Evolutionary conservation across 2,329 filamentous ascomycete species (phyloP), one percentile per base, ranked within the genome.

Genomic region (Talaromyces sp.): DNA sequence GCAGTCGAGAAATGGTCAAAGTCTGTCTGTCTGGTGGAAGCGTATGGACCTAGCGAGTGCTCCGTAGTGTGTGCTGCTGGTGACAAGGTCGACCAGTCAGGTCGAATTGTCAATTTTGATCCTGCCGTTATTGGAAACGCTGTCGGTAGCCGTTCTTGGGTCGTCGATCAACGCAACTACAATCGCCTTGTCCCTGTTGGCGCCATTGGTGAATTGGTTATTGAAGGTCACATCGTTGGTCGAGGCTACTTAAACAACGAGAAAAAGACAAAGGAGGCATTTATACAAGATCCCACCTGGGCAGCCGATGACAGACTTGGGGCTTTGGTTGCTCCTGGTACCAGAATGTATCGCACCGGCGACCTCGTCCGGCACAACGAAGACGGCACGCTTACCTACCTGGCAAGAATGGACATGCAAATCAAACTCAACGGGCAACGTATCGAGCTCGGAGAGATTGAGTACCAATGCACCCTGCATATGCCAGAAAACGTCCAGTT

Each of bases 221-320:
- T 84, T 1, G 80, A 83, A 69, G 81, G 82, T 2, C 79, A 79
- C 29, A 79, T 78, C 22, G 73, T 84, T 13, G 80, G 76, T 1
- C 75, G 75, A 15, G 82, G 78, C 5, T 84, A 84, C 63, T 71
- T 83, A 40, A 75, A 75, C 17, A 72, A 78, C 43, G 70, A 69
- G 27, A 65, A 70, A 40, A 78, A 76, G 59, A 80, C 77, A 2
- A 71, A 70, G 27, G 70, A 73, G 4, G 71, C 70, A 0, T 80
- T 80, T 36, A 73, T 79, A 58, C 63, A 73, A 1, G 67, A 76
- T 49, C 77, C 77, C 6, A 47, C 61, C 0, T 80, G 77, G 78
- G 69, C 67, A 43, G 67, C 69, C 5, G 65, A 71, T 17, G 7
- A 68, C 8, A 68, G 68, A 0, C 51, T 76, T 0, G 60, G 67